phyloP scores from a whole-genome alignment of 2,329 filamentous ascomycete genomes.

The Apiospora marii region DNA sequence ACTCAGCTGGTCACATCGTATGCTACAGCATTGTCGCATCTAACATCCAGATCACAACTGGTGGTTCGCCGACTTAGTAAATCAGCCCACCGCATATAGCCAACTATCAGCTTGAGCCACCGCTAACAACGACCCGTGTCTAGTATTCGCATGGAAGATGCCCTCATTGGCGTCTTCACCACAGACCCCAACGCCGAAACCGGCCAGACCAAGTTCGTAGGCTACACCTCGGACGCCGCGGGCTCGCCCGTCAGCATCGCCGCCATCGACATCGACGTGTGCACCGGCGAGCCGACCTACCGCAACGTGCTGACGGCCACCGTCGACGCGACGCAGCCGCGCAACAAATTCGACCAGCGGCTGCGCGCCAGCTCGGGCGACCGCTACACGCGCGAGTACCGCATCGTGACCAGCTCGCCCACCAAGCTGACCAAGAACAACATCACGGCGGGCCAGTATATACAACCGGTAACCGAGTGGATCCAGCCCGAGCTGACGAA shows the following conservation, averaged over 20 bases:
- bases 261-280: conserved; percentile 51
- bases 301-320: conserved; percentile 44
- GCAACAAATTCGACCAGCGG: conserved; percentile 51
- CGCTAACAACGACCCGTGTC: conserved; percentile 39
- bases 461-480: conserved; percentile 51
- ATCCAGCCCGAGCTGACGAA: conserved; percentile 51
- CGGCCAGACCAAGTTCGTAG: conserved; percentile 38
- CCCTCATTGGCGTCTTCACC: conserved; percentile 49
- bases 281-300: conserved; percentile 48
- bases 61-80: conserved; percentile 28
- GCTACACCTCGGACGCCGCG: conserved; percentile 43
- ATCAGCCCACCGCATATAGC: neutral
- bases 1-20: conserved; percentile 42
- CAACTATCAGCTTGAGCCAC: neutral
- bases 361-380: conserved; percentile 37
- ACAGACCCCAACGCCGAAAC: conserved; percentile 44
- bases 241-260: conserved; percentile 44
- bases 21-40: conserved; percentile 43
- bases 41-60: conserved; percentile 49
- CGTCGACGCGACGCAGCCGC: conserved; percentile 39
- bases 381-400: conserved; percentile 51
- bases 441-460: conserved; percentile 50
- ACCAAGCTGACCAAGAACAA: conserved; percentile 46
- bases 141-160: conserved; percentile 52
- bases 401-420: conserved; percentile 44